Base-by-base conservation (phyloP, 257 asterid genomes). In the Penstemon barbatus region DNA sequence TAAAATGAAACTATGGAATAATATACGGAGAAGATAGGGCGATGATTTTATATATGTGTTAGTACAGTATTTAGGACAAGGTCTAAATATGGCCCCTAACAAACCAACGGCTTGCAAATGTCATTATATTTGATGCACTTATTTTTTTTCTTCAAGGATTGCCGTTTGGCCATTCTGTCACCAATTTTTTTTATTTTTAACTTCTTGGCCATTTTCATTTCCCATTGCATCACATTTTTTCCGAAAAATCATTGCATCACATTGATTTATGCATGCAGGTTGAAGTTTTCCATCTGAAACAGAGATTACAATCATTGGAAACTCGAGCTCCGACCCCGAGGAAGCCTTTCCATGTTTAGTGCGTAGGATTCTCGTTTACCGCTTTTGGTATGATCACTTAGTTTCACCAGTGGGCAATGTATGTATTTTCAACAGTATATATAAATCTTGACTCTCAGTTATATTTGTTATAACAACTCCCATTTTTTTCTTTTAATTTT, bases 211-310 rank as follows among this genome's bases (percentile, higher is more conserved):
- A 10, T 6, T 56, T 73, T 3, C 9, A 12, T 48, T 59, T 41
- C 10, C 41, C 12, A 5, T 65, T 71, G 65, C 45, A 75, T 74
- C 15, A 25, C 33, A 25, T 25, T 25, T 25, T 25, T 25, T 25
- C 33, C 2, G 2, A 1, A 1, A 25, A 25, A 25, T 25, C 12
- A 5, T 65, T 71, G 65, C 45, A 75, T 74, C 15, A 10, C 12
- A 36, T 56, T 48, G 4, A 43, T 61, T 49, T 77, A 25, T 25
- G 33, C 33, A 25, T 25, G 72, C 87, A 92, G 97, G 94, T 88
- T 37, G 98, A 92, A 82, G 97, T 94, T 60, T 90, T 85, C 76
- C 96, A 87, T 78, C 84, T 91, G 70, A 94, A 94, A 75, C 99
- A 94, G 83, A 84, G 99, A 72, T 72, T 91, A 69, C 99, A 94